Base-by-base conservation (phyloP, 768 basidiomycete species). In the Tricholoma sp. region DNA sequence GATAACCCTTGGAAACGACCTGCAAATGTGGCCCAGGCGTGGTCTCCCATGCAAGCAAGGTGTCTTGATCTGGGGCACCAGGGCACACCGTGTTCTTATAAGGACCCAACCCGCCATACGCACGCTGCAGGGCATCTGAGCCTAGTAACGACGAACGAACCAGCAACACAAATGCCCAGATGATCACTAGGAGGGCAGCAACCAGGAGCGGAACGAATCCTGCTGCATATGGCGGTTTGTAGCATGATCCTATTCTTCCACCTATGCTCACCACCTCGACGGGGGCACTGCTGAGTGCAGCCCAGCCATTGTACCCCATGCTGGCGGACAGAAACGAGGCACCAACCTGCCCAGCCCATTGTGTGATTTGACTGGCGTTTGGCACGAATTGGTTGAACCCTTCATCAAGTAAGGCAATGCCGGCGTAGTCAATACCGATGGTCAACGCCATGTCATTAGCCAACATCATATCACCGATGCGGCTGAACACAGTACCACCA, bases 231-330 rank as follows among this genome's bases (percentile, higher is more conserved):
- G 48, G 54, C 1, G 59, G 54, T 18, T 52, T 51, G 41, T 63
- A 65, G 33, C 64, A 65, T 5, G 59, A 51, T 28, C 59, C 61
- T 5, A 42, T 0, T 20, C 45, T n/a, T 7, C 61, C 64, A 15
- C 64, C 61, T 4, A 60, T 65, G 31, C 64, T 65, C 28, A 58
- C 18, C 6, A 65, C 60, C 17, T 41, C 45, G 15, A 65, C 20
- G 1, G 57, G 49, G 31, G 51, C 29, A 8, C 52, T 41, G 2
- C 57, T 50, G 13, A 55, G 53, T 12, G 59, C 64, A 3, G 60
- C 61, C 59, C 58, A 63, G 11, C 61, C 64, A 29, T 65, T 65
- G 45, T 59, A 63, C 8, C 55, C 57, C 6, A 60, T 15, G 47
- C 59, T 61, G 1, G 53, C 57, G 10, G 57, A 50, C 12, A 61